These are phyloP conservation scores for Nigrograna mackinnonii DNA, from an alignment of 2,329 filamentous ascomycete genomes.

Conservation along the genomic window DNA sequence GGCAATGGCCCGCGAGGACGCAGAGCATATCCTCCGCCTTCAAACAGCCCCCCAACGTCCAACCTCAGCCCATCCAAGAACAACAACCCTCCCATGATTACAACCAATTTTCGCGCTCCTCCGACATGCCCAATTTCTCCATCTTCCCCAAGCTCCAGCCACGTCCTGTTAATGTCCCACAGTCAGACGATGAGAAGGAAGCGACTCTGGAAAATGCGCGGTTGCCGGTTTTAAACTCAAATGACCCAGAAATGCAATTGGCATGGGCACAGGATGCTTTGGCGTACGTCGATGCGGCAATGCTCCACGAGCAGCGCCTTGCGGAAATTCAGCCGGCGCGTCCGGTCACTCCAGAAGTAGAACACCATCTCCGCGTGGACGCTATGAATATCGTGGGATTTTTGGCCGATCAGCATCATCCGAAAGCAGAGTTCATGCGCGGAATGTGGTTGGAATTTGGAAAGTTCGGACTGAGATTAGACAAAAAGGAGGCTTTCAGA, in stretches of 20 bases:
- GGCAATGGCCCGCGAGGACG: slow-evolving; percentile 35
- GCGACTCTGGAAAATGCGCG: slow-evolving; percentile 84
- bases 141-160: slow-evolving; percentile 85
- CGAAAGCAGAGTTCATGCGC: slow-evolving; percentile 90
- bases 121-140: slow-evolving; percentile 77
- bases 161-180: slow-evolving; percentile 84
- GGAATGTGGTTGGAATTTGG: slow-evolving; percentile 99
- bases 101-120: slow-evolving; percentile 40
- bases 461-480: slow-evolving; percentile 85
- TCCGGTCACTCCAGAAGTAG: slow-evolving; percentile 79
- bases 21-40: slow-evolving; percentile 41
- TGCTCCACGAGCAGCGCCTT: slow-evolving; percentile 75
- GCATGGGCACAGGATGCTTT: slow-evolving; percentile 95
- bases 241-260: slow-evolving; percentile 94
- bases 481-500: slow-evolving; percentile 92
- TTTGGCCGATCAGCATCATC: slow-evolving; percentile 87
- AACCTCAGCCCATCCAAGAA: slow-evolving; percentile 27
- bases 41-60: slow-evolving; percentile 39
- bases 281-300: slow-evolving; percentile 82
- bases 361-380: slow-evolving; percentile 85
- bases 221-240: slow-evolving; percentile 82
- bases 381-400: slow-evolving; percentile 92
- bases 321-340: slow-evolving; percentile 62
- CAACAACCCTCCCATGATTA: slow-evolving; percentile 39
- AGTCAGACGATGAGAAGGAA: slow-evolving; percentile 93